phyloP scores from a whole-genome alignment of 1,284 basidiomycete species.

The Veloboletus limbatus region DNA sequence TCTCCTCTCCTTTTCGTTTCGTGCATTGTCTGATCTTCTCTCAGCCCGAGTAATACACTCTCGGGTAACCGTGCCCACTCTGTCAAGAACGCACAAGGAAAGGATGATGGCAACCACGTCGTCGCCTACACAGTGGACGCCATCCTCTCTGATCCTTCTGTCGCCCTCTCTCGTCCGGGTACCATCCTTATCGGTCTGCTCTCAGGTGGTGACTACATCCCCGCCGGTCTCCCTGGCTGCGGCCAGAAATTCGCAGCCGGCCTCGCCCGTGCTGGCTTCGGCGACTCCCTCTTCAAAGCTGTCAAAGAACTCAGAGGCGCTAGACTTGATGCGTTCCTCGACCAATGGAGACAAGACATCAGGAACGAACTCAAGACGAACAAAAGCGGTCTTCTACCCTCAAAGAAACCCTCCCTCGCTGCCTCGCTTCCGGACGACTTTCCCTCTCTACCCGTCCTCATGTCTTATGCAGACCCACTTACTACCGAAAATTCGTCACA shows the following conservation, averaged over 20 bases:
- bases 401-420: conserved; percentile 61
- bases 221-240: conserved; percentile 61
- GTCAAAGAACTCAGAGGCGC: conserved; percentile 49
- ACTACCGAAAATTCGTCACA: conserved; percentile 69
- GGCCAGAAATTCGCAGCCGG: conserved; percentile 62
- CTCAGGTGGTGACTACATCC: conserved; percentile 88
- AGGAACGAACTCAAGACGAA: conserved; percentile 72
- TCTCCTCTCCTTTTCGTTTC: conserved; percentile 8
- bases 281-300: conserved; percentile 62
- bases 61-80: conserved; percentile 65
- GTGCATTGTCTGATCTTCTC: conserved; percentile 8
- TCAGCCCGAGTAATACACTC: conserved; percentile 70
- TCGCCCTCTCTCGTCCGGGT: conserved; percentile 68
- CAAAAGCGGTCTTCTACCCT: conserved; percentile 54
- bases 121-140: conserved; percentile 59
- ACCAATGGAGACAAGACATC: conserved; percentile 62
- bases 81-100: conserved; percentile 59
- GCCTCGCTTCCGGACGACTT: conserved; percentile 60
- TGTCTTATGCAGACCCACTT: conserved; percentile 74
- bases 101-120: conserved; percentile 73
- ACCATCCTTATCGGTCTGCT: conserved; percentile 85
- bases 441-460: conserved; percentile 64
- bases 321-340: conserved; percentile 54
- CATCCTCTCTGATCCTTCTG: conserved; percentile 49
- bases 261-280: conserved; percentile 71